phyloP scores from a whole-genome alignment of 2,329 filamentous ascomycete genomes.

The Helminthosporium solani region DNA sequence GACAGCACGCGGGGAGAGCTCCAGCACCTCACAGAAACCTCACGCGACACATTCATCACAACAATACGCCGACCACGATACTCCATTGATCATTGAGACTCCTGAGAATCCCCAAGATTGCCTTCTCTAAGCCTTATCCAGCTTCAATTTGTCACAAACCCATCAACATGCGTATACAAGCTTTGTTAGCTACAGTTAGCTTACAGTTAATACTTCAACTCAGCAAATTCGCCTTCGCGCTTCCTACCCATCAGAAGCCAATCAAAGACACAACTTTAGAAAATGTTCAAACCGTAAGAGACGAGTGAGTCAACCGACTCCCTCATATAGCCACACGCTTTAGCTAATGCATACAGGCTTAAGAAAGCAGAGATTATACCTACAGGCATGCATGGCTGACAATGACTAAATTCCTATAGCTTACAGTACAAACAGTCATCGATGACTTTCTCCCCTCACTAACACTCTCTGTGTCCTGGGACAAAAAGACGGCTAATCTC shows the following conservation, averaged over 20 bases:
- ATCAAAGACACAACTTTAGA: constrained; percentile 15
- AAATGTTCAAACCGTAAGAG: constrained; percentile 27
- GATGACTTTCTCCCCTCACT: constrained; percentile 60
- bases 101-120: neutral
- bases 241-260: constrained; percentile 33
- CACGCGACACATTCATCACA: constrained; percentile 15
- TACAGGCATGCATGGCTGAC: constrained; percentile 26
- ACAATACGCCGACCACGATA: neutral
- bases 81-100: neutral
- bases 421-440: constrained; percentile 49
- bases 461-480: constrained; percentile 52
- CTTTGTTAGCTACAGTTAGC: constrained; percentile 12
- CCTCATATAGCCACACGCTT: too few relatives aligned
- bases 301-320: constrained; percentile 20
- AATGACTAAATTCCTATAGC: neutral
- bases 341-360: constrained; percentile 29
- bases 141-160: neutral
- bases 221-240: constrained; percentile 13
- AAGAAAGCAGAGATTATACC: constrained; percentile 44
- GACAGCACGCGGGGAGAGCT: constrained; percentile 22
- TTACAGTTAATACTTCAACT: constrained; percentile 20
- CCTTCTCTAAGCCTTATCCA: neutral
- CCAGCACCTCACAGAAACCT: constrained; percentile 13
- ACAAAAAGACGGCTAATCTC: constrained; percentile 43
- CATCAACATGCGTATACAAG: constrained; percentile 18